These are phyloP conservation scores for Fraxinus baroniana DNA, from an alignment of 305 asterid genomes.

Conservation along the genomic window DNA sequence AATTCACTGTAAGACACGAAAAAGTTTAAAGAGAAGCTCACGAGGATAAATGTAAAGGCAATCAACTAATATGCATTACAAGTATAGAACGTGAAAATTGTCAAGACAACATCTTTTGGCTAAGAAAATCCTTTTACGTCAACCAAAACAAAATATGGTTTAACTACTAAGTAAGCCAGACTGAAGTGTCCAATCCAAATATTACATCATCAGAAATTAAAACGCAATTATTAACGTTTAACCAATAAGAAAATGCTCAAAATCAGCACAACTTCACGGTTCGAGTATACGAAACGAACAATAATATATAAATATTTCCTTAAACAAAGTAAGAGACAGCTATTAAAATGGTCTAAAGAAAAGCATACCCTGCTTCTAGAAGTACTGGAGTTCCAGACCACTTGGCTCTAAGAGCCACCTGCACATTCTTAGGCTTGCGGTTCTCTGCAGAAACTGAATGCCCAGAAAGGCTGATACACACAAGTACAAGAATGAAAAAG, in stretches of 20 bases:
- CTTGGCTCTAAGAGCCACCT: slow-evolving; percentile 92
- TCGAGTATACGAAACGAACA: background rate
- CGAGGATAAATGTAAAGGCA: slow-evolving; percentile 8
- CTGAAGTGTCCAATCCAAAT: background rate
- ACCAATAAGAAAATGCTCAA: background rate
- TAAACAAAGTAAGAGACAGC: background rate
- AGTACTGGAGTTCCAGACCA: slow-evolving; percentile 95
- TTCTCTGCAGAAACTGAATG: slow-evolving; percentile 47
- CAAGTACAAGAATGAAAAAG: slow-evolving; percentile 41
- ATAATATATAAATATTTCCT: background rate
- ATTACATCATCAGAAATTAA: background rate
- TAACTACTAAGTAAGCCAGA: background rate
- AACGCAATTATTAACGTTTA: background rate
- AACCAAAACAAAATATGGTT: background rate
- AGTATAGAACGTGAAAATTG: background rate
- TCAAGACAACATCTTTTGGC: background rate
- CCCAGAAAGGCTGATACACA: slow-evolving; percentile 36
- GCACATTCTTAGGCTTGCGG: slow-evolving; percentile 86
- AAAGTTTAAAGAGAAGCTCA: slow-evolving; percentile 8
- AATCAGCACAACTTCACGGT: background rate
- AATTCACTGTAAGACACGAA: slow-evolving; percentile 67
- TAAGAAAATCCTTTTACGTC: background rate
- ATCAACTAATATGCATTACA: background rate
- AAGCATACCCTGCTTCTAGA: slow-evolving; percentile 84
- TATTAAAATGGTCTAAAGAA: slow-evolving; percentile 21